Conservation (phyloP, 2,329 filamentous ascomycete genomes). For the Cucurbitaria berberidis region DNA sequence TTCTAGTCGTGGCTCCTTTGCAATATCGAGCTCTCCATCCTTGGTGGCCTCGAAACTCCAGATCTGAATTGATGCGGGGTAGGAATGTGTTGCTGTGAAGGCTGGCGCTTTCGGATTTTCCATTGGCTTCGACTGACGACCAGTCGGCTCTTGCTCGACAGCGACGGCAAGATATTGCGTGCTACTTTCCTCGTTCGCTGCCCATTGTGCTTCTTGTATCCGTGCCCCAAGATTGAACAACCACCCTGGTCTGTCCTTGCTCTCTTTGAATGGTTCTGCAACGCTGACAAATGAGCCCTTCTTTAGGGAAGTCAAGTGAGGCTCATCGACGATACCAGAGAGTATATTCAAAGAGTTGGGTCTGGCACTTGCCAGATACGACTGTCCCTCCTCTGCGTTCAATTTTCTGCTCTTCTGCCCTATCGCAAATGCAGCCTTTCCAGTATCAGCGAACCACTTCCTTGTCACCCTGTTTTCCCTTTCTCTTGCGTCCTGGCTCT, state of each 20-base stretch:
- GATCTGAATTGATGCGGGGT: constrained; percentile 62
- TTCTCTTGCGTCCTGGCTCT: constrained; percentile 49
- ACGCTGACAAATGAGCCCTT: constrained; percentile 54
- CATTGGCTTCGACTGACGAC: constrained; percentile 32
- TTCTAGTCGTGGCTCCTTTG: constrained; percentile 53
- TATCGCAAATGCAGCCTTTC: constrained; percentile 50
- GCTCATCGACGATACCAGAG: constrained; percentile 57
- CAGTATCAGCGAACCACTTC: constrained; percentile 60
- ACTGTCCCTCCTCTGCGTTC: constrained; percentile 43
- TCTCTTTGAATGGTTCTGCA: constrained; percentile 44
- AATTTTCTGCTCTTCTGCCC: constrained; percentile 51
- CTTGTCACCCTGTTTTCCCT: constrained; percentile 56
- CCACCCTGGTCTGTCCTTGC: constrained; percentile 54
- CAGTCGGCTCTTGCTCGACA: constrained; percentile 36
- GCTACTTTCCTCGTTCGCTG: constrained; percentile 48
- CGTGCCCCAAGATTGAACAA: constrained; percentile 62
- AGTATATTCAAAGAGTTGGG: constrained; percentile 52
- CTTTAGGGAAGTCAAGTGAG: constrained; percentile 52
- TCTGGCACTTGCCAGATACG: constrained; percentile 51
- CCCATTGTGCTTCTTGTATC: constrained; percentile 58
- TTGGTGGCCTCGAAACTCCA: constrained; percentile 60
- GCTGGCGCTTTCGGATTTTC: constrained; percentile 51
- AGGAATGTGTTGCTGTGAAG: constrained; percentile 57
- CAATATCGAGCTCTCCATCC: constrained; percentile 52
- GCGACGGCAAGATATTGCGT: constrained; percentile 64